These are phyloP conservation scores for Mucor racemosus DNA, from an alignment of 371 early-diverging fungal species.

Conservation along the genomic window DNA sequence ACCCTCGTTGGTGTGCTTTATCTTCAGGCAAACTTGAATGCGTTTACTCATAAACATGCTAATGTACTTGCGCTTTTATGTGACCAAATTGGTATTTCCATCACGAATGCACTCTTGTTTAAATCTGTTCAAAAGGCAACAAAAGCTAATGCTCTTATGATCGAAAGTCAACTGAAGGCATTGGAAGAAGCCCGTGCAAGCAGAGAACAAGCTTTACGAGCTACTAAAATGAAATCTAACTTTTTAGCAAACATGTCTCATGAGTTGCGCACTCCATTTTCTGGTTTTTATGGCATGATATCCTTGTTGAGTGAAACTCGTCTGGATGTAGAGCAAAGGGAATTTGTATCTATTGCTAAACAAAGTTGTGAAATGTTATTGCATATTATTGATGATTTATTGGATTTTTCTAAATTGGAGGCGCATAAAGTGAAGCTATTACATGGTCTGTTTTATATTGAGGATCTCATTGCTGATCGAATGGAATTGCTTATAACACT, in stretches of 20 bases:
- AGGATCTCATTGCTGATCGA: slow-evolving; percentile 59
- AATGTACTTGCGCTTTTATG: slow-evolving; percentile 60
- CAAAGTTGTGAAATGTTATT: slow-evolving; percentile 65
- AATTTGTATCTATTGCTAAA: slow-evolving; percentile 66
- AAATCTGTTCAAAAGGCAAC: slow-evolving; percentile 52
- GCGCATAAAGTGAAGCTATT: slow-evolving; percentile 67
- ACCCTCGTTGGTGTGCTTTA: slow-evolving; percentile 60
- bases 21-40: slow-evolving; percentile 57
- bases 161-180: slow-evolving; percentile 44
- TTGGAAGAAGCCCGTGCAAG: slow-evolving; percentile 50
- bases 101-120: slow-evolving; percentile 63
- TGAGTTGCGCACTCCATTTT: slow-evolving; percentile 60
- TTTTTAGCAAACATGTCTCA: slow-evolving; percentile 67
- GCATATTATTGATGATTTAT: slow-evolving; percentile 64
- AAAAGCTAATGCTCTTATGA: slow-evolving; percentile 44
- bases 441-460: slow-evolving; percentile 54
- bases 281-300: slow-evolving; percentile 65
- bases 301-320: slow-evolving; percentile 59
- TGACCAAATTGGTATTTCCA: slow-evolving; percentile 67
- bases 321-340: slow-evolving; percentile 59
- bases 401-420: slow-evolving; percentile 68
- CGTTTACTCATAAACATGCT: slow-evolving; percentile 59
- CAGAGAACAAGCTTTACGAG: slow-evolving; percentile 47
- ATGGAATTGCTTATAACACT: slow-evolving; percentile 59
- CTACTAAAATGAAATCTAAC: slow-evolving; percentile 54